Evolutionary conservation across 2,329 filamentous ascomycete species (phyloP).

Genomic region (Xylariaceae sp.): DNA sequence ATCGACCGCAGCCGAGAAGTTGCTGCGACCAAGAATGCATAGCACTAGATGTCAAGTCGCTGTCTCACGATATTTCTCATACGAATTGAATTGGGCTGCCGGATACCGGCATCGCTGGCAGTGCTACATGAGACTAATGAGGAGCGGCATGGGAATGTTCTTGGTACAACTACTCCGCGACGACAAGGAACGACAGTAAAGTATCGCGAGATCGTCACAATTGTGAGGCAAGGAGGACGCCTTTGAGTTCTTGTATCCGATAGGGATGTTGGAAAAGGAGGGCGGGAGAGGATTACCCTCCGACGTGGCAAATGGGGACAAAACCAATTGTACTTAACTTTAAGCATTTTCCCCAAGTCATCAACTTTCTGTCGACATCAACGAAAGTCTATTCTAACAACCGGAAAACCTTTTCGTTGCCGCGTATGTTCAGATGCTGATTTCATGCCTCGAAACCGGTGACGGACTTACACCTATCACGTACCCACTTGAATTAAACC

Average conservation of each 20-base stretch:
- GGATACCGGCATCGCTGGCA: background rate
- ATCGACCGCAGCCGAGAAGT: background rate
- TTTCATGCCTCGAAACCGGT: background rate
- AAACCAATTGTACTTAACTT: background rate
- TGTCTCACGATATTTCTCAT: background rate
- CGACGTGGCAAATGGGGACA: background rate
- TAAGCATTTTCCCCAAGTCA: background rate
- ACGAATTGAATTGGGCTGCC: background rate
- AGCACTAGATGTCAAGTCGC: background rate
- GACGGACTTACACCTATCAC: slow-evolving; percentile 1
- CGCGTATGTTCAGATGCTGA: background rate
- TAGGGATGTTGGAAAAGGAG: background rate
- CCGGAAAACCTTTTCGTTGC: no score
- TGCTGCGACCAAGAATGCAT: background rate
- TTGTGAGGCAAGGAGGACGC: background rate
- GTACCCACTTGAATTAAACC: slow-evolving; percentile 13
- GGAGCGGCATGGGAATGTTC: background rate
- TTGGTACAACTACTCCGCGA: background rate
- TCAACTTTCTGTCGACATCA: background rate
- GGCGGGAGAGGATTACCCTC: background rate
- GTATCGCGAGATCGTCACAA: background rate
- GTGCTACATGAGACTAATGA: background rate
- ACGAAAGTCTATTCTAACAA: no score
- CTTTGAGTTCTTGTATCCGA: background rate
- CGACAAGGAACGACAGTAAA: background rate